phyloP scores from a whole-genome alignment of 2,329 filamentous ascomycete genomes.

The Verticillium nubilum region DNA sequence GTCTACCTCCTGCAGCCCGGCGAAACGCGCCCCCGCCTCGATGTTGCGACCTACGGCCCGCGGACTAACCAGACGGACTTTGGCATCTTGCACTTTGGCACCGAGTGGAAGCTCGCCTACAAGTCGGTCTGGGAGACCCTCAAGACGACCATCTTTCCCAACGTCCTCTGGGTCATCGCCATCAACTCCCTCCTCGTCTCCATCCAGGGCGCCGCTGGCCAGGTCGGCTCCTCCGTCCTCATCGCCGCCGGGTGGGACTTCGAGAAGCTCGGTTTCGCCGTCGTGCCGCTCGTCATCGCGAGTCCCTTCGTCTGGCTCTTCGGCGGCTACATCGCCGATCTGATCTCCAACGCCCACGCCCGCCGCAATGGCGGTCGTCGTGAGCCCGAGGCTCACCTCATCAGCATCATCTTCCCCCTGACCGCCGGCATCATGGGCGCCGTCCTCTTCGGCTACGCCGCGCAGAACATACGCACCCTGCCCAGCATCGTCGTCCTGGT shows the following conservation, averaged over 20 bases:
- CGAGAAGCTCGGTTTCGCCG: conserved; percentile 20
- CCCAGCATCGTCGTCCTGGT: conserved; percentile 21
- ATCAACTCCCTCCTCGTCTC: conserved; percentile 25
- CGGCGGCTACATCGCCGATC: conserved; percentile 23
- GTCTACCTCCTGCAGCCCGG: conserved; percentile 11
- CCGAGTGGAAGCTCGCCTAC: conserved; percentile 18
- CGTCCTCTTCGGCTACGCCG: conserved; percentile 25
- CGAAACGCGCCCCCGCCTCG: conserved; percentile 11
- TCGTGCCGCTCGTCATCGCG: conserved; percentile 11
- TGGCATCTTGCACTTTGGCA: conserved; percentile 23
- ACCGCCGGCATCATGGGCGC: conserved; percentile 19
- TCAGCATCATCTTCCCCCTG: conserved; percentile 23
- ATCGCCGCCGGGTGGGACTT: conserved; percentile 21
- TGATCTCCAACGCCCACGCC: conserved; percentile 20
- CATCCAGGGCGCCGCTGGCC: conserved; percentile 20
- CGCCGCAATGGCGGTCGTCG: conserved; percentile 19
- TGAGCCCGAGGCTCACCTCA: conserved; percentile 26
- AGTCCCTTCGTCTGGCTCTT: conserved; percentile 15
- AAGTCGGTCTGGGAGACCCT: conserved; percentile 21
- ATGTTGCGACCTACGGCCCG: conserved; percentile 10
- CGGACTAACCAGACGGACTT: conserved; percentile 25
- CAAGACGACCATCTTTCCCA: conserved; percentile 26
- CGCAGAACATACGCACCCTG: conserved; percentile 14
- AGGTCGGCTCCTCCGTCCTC: conserved; percentile 14
- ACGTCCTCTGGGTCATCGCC: conserved; percentile 26